Evolutionary conservation across 768 basidiomycete genomes (phyloP).

Genomic region (Leccinum variicolor): DNA sequence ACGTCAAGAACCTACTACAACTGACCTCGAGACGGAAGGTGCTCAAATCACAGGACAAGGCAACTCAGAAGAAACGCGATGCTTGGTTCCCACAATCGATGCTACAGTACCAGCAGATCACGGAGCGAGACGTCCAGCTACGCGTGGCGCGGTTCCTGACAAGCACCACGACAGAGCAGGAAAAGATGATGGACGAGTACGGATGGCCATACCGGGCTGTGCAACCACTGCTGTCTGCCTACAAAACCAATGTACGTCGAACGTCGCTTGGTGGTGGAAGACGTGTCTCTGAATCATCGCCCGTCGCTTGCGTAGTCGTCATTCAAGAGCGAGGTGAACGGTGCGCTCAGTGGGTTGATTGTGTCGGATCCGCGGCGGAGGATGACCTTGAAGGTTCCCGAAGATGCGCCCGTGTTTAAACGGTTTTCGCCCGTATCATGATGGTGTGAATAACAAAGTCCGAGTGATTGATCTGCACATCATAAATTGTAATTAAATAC

Average conservation of each 20-base stretch:
- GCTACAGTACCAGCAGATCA: slow-evolving; percentile 29
- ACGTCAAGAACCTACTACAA: slow-evolving; percentile 24
- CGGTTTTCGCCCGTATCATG: slow-evolving; percentile 23
- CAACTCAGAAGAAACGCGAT: slow-evolving; percentile 26
- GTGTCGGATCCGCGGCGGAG: slow-evolving; percentile 25
- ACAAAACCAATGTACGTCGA: slow-evolving; percentile 39
- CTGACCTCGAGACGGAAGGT: slow-evolving; percentile 12
- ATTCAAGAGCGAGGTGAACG: slow-evolving; percentile 23
- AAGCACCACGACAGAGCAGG: slow-evolving; percentile 30
- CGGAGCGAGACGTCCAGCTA: slow-evolving; percentile 42
- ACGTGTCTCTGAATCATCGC: background rate
- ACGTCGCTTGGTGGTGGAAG: background rate
- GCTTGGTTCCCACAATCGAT: slow-evolving; percentile 32
- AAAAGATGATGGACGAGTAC: slow-evolving; percentile 47
- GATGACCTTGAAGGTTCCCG: background rate
- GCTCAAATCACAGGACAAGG: slow-evolving; percentile 19
- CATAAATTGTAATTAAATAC: background rate
- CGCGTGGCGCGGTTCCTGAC: slow-evolving; percentile 48
- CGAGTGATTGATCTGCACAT: slow-evolving; percentile 7
- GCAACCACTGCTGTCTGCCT: slow-evolving; percentile 39
- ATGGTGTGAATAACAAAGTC: background rate
- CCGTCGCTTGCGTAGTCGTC: slow-evolving; percentile 1
- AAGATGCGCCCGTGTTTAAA: slow-evolving; percentile 1
- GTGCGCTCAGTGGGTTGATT: slow-evolving; percentile 12
- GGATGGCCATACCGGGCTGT: slow-evolving; percentile 53